Percentiles rank a stretch among this genome's conserved stretches.
These are phyloP conservation scores for Ophiostoma piceae DNA, from an alignment of 2,329 filamentous ascomycete genomes.

Conservation along the genomic window DNA sequence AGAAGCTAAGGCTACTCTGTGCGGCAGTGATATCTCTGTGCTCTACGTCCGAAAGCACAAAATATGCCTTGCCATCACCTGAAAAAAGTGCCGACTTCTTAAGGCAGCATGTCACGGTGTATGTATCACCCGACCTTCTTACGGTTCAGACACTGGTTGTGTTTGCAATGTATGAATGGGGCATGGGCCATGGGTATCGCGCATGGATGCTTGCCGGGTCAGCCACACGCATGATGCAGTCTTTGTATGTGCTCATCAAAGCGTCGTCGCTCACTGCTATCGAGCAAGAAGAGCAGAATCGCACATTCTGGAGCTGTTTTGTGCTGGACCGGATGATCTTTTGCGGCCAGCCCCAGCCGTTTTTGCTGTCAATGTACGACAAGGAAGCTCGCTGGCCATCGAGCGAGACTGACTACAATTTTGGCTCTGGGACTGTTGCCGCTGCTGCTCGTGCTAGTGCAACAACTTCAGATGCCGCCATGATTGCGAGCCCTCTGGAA, in stretches of 20 bases:
- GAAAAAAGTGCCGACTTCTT: not conserved
- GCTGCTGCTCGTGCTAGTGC: too few relatives aligned
- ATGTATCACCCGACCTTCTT: not conserved
- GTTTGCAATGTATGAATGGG: constrained; percentile 37
- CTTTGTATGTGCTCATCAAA: constrained; percentile 34
- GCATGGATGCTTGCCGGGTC: constrained; percentile 43
- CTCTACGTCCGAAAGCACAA: not conserved
- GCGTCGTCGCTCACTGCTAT: not conserved
- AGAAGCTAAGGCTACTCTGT: not conserved
- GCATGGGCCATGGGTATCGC: constrained; percentile 39
- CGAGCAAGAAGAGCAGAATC: not conserved
- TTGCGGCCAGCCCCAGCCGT: not conserved
- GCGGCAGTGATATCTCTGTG: not conserved
- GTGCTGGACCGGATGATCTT: not conserved
- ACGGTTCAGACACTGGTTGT: not conserved
- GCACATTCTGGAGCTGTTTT: not conserved
- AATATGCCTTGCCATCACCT: not conserved
- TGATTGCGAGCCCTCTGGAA: not conserved
- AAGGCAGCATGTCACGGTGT: not conserved
- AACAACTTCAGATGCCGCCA: too few relatives aligned
- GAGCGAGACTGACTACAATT: not conserved
- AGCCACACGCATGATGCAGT: constrained; percentile 39
- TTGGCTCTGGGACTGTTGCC: not conserved
- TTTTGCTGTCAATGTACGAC: not conserved
- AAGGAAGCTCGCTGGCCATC: not conserved